These are phyloP conservation scores for Collybiopsis confluens DNA, from an alignment of 768 basidiomycete species.

Conservation along the genomic window DNA sequence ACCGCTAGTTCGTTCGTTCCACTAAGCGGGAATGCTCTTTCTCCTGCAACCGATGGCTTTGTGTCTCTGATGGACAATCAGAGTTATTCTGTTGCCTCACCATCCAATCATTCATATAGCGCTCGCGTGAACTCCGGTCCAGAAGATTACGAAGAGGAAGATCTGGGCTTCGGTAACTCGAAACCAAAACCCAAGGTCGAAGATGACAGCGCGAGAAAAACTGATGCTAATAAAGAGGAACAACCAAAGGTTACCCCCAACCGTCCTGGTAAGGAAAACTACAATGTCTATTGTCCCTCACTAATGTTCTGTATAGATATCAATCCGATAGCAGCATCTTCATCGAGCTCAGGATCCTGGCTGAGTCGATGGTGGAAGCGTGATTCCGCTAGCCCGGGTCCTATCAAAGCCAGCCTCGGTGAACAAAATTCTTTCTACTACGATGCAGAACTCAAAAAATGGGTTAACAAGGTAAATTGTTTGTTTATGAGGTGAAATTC, in stretches of 20 bases:
- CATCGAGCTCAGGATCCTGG: constrained; percentile 51
- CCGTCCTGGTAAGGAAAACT: constrained; percentile 23
- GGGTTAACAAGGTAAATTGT: constrained; percentile 91
- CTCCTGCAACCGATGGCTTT: constrained; percentile 55
- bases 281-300: too few species aligned
- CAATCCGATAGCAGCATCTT: neutral
- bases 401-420: constrained; percentile 88
- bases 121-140: constrained; percentile 11
- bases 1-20: constrained; percentile 64
- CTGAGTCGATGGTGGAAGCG: constrained; percentile 79
- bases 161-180: constrained; percentile 87
- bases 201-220: constrained; percentile 21
- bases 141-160: constrained; percentile 72
- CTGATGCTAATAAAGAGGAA: constrained; percentile 8
- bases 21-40: constrained; percentile 38
- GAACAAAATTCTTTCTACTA: constrained; percentile 89
- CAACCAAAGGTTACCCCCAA: constrained; percentile 17
- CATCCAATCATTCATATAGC: constrained; percentile 9
- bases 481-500: neutral
- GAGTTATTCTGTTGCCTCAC: constrained; percentile 34
- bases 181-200: constrained; percentile 37
- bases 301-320: neutral
- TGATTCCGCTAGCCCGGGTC: constrained; percentile 57
- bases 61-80: constrained; percentile 78
- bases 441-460: constrained; percentile 91